A percentile compares a stretch with the other conserved stretches of the same genome.
These are phyloP conservation scores for Phellopilus nigrolimitatus DNA, from an alignment of 1,284 basidiomycete genomes.

Conservation along the genomic window DNA sequence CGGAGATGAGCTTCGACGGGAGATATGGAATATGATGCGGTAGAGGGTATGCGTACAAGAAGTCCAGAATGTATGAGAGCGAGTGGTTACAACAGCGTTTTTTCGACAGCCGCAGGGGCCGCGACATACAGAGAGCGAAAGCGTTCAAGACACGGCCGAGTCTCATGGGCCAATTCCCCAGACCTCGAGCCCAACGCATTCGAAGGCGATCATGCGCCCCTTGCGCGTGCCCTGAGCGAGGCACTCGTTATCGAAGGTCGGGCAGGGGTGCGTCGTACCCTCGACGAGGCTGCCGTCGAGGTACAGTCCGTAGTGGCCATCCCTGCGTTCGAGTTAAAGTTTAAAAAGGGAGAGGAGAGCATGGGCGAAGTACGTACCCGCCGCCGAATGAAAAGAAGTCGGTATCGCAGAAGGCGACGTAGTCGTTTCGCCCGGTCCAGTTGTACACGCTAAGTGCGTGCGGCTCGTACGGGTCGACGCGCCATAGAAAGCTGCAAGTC, in stretches of 20 bases:
- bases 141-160: too few species aligned
- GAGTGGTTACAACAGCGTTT: too few species aligned
- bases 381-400: constrained; percentile 85
- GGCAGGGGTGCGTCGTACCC: constrained; percentile 80
- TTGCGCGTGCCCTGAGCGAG: constrained; percentile 45
- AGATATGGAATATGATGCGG: too few species aligned
- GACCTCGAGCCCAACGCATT: constrained; percentile 83
- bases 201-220: constrained; percentile 58
- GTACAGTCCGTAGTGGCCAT: constrained; percentile 85
- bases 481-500: constrained; percentile 73
- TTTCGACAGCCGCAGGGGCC: too few species aligned
- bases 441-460: constrained; percentile 60
- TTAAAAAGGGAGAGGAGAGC: background rate
- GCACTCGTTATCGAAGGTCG: constrained; percentile 85
- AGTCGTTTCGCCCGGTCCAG: constrained; percentile 90
- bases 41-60: too few species aligned
- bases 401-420: constrained; percentile 82
- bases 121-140: too few species aligned
- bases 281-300: constrained; percentile 80
- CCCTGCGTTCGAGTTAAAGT: constrained; percentile 43
- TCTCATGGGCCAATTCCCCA: constrained; percentile 57
- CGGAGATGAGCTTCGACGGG: too few species aligned
- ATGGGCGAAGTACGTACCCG: constrained; percentile 53
- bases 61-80: too few species aligned
- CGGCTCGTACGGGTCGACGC: constrained; percentile 31